phyloP scores from a whole-genome alignment of 2,329 filamentous ascomycete species.

The Penicillium janthinellum region DNA sequence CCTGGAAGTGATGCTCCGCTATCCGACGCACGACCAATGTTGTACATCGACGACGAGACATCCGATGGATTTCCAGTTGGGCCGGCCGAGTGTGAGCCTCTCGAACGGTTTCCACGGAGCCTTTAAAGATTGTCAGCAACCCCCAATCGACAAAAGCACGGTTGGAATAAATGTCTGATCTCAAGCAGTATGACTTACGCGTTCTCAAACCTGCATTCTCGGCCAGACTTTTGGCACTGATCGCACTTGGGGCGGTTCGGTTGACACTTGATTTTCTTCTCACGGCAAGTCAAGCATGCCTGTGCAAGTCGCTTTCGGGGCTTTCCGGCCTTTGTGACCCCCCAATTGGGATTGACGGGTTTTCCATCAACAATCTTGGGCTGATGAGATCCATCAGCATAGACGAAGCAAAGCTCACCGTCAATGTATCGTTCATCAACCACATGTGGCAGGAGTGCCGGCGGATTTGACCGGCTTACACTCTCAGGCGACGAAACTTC shows the following conservation, averaged over 20 bases:
- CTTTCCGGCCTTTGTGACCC: conserved; percentile 90
- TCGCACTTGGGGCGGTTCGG: conserved; percentile 84
- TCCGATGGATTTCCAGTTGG: conserved; percentile 24
- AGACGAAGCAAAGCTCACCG: conserved; percentile 80
- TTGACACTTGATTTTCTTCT: conserved; percentile 98
- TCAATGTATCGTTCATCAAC: conserved; percentile 56
- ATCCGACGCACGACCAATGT: conserved; percentile 32
- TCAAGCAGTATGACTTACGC: conserved; percentile 62
- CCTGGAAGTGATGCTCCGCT: conserved; percentile 35
- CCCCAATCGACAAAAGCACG: background rate
- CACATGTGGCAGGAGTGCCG: conserved; percentile 35
- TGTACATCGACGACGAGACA: conserved; percentile 32
- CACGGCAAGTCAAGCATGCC: conserved; percentile 88
- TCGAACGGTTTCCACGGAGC: conserved; percentile 39
- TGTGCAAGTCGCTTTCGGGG: conserved; percentile 87
- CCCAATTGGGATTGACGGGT: conserved; percentile 86
- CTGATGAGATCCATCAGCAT: conserved; percentile 81
- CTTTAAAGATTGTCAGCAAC: conserved; percentile 23
- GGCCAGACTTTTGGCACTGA: conserved; percentile 89
- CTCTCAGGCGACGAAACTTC: conserved; percentile 21
- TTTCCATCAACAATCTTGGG: conserved; percentile 84
- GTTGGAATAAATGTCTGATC: background rate
- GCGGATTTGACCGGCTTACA: conserved; percentile 14
- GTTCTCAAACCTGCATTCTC: conserved; percentile 81
- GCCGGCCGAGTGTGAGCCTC: conserved; percentile 25